Evolutionary conservation across 768 basidiomycete species (phyloP).

Genomic region (Kwoniella dendrophila): DNA sequence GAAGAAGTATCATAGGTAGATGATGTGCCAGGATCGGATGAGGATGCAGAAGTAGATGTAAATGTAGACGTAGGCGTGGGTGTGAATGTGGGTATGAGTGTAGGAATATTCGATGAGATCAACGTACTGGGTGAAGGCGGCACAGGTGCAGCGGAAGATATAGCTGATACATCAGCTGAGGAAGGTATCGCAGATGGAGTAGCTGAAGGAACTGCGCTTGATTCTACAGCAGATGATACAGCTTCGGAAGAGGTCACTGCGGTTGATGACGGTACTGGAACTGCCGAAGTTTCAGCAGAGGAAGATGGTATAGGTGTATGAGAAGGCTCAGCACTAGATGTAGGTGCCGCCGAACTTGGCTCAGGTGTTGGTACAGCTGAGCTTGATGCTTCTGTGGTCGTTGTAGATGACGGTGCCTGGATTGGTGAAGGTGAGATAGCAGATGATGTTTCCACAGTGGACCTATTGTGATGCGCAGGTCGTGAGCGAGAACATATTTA

Average conservation of each 20-base stretch:
- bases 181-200: too few relatives aligned
- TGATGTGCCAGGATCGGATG: background rate
- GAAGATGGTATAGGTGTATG: background rate
- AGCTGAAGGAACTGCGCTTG: background rate
- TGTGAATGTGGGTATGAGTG: background rate
- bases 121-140: background rate
- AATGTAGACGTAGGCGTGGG: too few relatives aligned
- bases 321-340: background rate
- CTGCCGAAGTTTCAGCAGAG: background rate
- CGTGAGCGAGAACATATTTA: too few relatives aligned
- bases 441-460: too few relatives aligned
- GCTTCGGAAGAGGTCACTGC: background rate
- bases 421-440: background rate
- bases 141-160: background rate
- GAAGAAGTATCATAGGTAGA: background rate
- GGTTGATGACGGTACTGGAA: background rate
- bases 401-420: background rate
- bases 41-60: background rate
- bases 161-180: too few relatives aligned
- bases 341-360: constrained; percentile 2
- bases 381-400: background rate
- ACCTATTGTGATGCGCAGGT: too few relatives aligned
- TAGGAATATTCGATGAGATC: background rate
- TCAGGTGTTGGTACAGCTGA: background rate
- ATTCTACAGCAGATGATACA: background rate